Evolutionary conservation across 2,329 filamentous ascomycete species (phyloP).

Genomic region (Grosmannia clavigera): DNA sequence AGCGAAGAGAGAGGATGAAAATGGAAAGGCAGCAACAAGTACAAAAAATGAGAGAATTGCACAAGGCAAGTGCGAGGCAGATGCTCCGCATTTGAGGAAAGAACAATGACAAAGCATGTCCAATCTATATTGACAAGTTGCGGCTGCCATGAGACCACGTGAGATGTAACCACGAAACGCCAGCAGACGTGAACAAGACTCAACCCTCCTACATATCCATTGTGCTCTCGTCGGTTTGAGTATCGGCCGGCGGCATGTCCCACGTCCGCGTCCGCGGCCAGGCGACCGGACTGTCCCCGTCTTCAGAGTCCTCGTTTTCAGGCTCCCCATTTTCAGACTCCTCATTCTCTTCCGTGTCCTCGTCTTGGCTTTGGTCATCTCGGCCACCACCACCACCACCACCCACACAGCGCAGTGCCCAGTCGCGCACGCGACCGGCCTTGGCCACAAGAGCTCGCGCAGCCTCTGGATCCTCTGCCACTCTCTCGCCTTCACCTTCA

Average conservation of each 20-base stretch:
- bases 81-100: too few species aligned
- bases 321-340: too few species aligned
- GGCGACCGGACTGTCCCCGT: background rate
- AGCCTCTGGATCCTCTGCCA: background rate
- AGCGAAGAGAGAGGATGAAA: background rate
- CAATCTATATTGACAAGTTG: too few species aligned
- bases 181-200: too few species aligned
- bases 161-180: too few species aligned
- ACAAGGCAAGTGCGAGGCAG: too few species aligned
- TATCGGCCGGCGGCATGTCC: constrained; percentile 18
- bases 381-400: background rate
- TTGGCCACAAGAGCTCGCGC: constrained; percentile 45
- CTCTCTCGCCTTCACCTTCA: constrained; percentile 15
- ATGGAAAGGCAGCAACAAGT: background rate
- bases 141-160: too few species aligned
- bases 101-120: too few species aligned
- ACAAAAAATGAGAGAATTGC: background rate
- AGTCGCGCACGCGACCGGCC: constrained; percentile 56
- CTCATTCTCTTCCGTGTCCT: background rate
- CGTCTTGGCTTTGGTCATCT: background rate
- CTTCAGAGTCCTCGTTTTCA: background rate
- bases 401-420: constrained; percentile 58
- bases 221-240: constrained; percentile 8
- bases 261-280: constrained; percentile 6
- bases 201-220: background rate